A percentile compares a stretch with the other conserved stretches of the same genome.
Conservation (phyloP, 176 grass and related monocot species). For the Echinochloa phyllopogon region DNA sequence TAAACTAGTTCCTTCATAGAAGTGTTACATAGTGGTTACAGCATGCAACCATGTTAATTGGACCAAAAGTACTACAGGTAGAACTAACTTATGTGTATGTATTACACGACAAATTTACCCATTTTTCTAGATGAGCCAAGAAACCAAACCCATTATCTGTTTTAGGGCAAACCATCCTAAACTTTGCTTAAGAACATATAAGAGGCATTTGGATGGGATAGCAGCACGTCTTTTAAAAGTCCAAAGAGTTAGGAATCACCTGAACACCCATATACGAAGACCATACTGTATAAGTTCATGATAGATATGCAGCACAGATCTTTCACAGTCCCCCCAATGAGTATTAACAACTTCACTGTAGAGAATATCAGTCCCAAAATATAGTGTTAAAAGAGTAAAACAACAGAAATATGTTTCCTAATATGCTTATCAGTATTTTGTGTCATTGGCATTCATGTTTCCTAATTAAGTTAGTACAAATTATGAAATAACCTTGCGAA, state of each 20-base stretch:
- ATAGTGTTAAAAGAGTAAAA: slow-evolving; percentile 36
- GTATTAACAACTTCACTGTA: slow-evolving; percentile 62
- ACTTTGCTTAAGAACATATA: neutral
- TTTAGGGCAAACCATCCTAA: slow-evolving; percentile 4
- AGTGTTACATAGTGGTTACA: neutral
- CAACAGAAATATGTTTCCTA: neutral
- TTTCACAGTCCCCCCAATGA: slow-evolving; percentile 78
- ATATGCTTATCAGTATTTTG: slow-evolving; percentile 21
- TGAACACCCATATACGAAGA: slow-evolving; percentile 99
- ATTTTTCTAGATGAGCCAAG: neutral
- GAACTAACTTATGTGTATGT: neutral
- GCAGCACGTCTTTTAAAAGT: neutral
- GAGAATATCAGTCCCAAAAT: slow-evolving; percentile 28
- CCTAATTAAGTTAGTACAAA: slow-evolving; percentile 21
- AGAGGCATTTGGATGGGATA: slow-evolving; percentile 11
- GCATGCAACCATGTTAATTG: slow-evolving; percentile 7
- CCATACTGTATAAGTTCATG: slow-evolving; percentile 85
- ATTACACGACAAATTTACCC: slow-evolving; percentile 1
- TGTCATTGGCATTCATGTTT: slow-evolving; percentile 13
- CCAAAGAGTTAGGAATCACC: slow-evolving; percentile 57
- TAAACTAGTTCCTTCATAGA: slow-evolving; percentile 21
- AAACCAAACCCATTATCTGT: neutral
- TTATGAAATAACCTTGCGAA: slow-evolving; percentile 19
- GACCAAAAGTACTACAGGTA: neutral
- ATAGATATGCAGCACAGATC: slow-evolving; percentile 88